These are phyloP conservation scores for Hypoxylon perforatum DNA, from an alignment of 495 filamentous ascomycete species.

Conservation along the genomic window DNA sequence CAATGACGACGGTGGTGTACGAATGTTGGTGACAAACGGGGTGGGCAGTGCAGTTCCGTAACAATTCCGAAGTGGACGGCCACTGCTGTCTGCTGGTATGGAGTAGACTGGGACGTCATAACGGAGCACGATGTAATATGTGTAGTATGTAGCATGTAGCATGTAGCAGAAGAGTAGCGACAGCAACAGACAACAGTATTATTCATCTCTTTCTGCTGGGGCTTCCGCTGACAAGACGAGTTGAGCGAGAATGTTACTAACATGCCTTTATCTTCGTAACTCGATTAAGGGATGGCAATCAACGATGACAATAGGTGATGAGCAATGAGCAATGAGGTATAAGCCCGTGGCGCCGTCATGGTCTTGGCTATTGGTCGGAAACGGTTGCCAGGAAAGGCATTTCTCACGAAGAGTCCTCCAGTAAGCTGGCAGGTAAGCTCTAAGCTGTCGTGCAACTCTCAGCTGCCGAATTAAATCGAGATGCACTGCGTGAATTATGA, in stretches of 20 bases:
- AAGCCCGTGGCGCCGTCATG: no score
- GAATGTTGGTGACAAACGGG: constrained; percentile 33
- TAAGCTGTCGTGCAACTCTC: constrained; percentile 29
- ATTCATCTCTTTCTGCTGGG: constrained; percentile 15
- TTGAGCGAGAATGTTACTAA: constrained; percentile 18
- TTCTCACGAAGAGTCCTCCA: not conserved
- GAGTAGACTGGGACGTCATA: constrained; percentile 37
- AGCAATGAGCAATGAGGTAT: no score
- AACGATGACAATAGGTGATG: no score
- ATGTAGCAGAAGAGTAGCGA: no score
- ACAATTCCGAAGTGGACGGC: constrained; percentile 26
- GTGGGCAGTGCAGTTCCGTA: constrained; percentile 31
- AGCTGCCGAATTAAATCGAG: constrained; percentile 26
- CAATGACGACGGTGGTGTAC: constrained; percentile 35
- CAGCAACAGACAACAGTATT: constrained; percentile 1
- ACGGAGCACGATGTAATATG: constrained; percentile 30
- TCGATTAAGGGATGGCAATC: not conserved
- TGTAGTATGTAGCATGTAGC: no score
- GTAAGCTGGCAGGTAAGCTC: not conserved
- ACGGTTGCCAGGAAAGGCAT: constrained; percentile 24
- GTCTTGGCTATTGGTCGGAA: constrained; percentile 10
- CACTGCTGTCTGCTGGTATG: constrained; percentile 13
- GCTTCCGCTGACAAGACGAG: constrained; percentile 20
- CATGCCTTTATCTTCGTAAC: constrained; percentile 14
- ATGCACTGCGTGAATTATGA: constrained; percentile 28